Base-by-base conservation (phyloP, 257 asterid genomes). In the Cruciata laevipes region DNA sequence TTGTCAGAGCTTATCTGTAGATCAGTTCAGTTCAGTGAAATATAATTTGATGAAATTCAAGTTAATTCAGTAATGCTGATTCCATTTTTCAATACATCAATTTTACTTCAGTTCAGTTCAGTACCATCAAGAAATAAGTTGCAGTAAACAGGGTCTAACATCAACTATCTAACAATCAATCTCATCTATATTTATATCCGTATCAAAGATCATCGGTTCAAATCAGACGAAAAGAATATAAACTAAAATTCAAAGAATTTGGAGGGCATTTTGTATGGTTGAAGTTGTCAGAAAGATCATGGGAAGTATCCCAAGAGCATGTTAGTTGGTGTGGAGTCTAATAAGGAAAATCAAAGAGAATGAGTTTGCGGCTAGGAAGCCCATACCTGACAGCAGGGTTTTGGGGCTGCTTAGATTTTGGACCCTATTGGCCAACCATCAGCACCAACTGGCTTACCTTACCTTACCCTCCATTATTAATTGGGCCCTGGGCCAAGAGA, bases 361-460 rank as follows among this genome's bases (percentile, higher is more conserved):
- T 56, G 10, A 49, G 6, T 32, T 52, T 52, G 63, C 33, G 63
- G 63, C 51, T 52, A 2, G 18, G 3, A 44, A 49, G 59, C 20
- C 68, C 74, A 65, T 71, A 37, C 65, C 65, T 53, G 31, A 9
- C n/a, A 52, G 65, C 58, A 52, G n/a, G 65, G 17, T 27, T 21
- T n/a, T n/a, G 60, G 72, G 62, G 69, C 6, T 23, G 67, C 38
- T 2, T 2, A 9, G 21, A 24, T 38, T 64, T 24, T 44, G 68
- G 56, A 30, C 38, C 23, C 17, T 58, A 25, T 4, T 18, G 64
- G 49, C 49, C 10, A 11, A n/a, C n/a, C 49, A 40, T 40, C 49
- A 60, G 13, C 40, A 14, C 20, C 65, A 60, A 60, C 65, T 32
- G 60, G 24, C 69, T 60, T 49, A 32, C 16, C 31, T 6, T 40